phyloP scores from a whole-genome alignment of 2,329 filamentous ascomycete species.

The Aspergillus ustus region DNA sequence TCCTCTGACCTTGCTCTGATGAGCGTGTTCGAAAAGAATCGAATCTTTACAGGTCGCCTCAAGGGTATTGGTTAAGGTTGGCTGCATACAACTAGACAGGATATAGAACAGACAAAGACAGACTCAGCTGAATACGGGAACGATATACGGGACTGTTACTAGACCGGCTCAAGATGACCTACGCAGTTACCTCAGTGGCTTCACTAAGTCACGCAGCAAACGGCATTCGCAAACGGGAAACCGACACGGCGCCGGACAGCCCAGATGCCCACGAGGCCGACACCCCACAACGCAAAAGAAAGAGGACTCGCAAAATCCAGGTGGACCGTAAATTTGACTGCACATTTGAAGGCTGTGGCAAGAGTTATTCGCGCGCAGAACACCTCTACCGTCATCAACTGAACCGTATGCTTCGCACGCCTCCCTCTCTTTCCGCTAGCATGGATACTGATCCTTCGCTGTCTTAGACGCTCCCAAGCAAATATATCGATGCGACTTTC shows the following conservation, averaged over 20 bases:
- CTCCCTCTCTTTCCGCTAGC: constrained; percentile 3
- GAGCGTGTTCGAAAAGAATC: constrained; percentile 12
- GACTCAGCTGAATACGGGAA: neutral
- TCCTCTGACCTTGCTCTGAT: constrained; percentile 15
- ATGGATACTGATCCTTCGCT: constrained; percentile 17
- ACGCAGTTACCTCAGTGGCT: constrained; percentile 27
- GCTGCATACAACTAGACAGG: constrained; percentile 7
- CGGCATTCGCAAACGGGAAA: constrained; percentile 16
- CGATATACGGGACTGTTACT: neutral
- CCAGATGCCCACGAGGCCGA: constrained; percentile 20
- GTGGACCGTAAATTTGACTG: constrained; percentile 71
- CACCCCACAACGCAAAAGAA: constrained; percentile 24
- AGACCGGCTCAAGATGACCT: constrained; percentile 24
- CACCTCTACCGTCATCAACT: constrained; percentile 96
- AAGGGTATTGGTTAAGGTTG: constrained; percentile 21
- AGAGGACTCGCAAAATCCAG: constrained; percentile 49
- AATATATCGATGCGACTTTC: constrained; percentile 91
- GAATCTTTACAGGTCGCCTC: constrained; percentile 16
- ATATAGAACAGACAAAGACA: neutral
- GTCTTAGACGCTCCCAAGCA: constrained; percentile 82
- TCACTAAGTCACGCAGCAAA: constrained; percentile 21
- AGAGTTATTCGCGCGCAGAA: constrained; percentile 94
- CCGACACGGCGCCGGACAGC: constrained; percentile 20
- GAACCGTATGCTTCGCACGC: constrained; percentile 68
- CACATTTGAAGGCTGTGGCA: constrained; percentile 83